Evolutionary conservation across 495 filamentous ascomycete genomes (phyloP), one percentile per base, ranked within the genome.

Genomic region (Copromyces sp.): DNA sequence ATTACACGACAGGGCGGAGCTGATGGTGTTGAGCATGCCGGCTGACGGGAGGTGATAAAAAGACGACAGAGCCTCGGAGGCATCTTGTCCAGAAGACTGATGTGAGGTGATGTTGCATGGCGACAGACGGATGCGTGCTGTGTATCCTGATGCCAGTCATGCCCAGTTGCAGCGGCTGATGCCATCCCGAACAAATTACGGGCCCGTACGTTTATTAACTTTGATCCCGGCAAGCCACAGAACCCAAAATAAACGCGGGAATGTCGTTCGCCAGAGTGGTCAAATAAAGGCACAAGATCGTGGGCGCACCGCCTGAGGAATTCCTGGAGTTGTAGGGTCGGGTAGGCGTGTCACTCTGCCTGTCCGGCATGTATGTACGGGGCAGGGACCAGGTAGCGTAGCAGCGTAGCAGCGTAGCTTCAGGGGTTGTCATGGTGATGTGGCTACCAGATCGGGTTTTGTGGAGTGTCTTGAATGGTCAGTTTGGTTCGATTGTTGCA

Each of bases 161-260:
- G 53, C 29, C 29, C 53, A 65, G 70, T 71, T 74, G 75, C 69
- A 73, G 74, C 71, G 72, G 53, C 75, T 73, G 71, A 77, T 75
- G 73, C 74, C 73, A 73, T 75, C 75, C 70, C 71, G 68, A 70
- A 68, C 59, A 72, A 73, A 75, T 75, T 72, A 75, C 69, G 44
- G 39, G 44, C 32, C 69, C 3, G 68, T 42, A 45, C 29, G 14
- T 37, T 35, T 35, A 65, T 65, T 17, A 65, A 65, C 6, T 65
- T 65, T 61, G 53, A 61, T 35, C 53, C 29, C 29, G 53, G 53
- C 12, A 72, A 73, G 70, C 72, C 73, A 76, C 71, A 69, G 73
- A 71, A 17, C 73, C 73, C 71, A 76, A 75, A 73, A 73, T 73
- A 75, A 65, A 70, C 73, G 70, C 75, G 75, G 53, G 44, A 47